Evolutionary conservation across 441 rosid genomes (phyloP).

Genomic region (Mallotus repandus): DNA sequence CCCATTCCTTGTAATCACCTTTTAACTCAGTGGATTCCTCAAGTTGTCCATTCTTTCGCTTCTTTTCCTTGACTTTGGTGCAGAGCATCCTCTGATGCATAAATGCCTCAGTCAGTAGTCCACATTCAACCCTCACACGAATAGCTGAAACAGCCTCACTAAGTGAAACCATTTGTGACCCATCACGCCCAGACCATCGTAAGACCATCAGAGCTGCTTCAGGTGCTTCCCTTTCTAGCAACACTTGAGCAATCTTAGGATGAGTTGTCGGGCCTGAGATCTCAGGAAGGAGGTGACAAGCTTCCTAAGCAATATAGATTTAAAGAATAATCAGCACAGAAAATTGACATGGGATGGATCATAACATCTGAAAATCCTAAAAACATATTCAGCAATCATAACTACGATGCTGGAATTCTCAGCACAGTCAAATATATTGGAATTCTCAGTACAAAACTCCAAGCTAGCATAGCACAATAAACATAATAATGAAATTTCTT

Average conservation of each 20-base stretch:
- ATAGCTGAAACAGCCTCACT: constrained; percentile 82
- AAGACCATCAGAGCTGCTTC: constrained; percentile 84
- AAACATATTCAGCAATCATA: not conserved
- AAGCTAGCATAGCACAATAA: not conserved
- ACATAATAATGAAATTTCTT: not conserved
- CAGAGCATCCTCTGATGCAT: constrained; percentile 77
- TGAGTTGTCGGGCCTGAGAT: constrained; percentile 74
- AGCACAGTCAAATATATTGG: not conserved
- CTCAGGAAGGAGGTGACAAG: constrained; percentile 83
- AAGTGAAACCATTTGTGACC: constrained; percentile 56
- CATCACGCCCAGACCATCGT: constrained; percentile 88
- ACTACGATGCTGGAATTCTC: not conserved
- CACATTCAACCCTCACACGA: constrained; percentile 87
- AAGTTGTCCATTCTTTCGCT: constrained; percentile 42
- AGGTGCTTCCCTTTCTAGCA: constrained; percentile 79
- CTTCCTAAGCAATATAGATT: constrained; percentile 57
- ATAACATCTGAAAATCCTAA: not conserved
- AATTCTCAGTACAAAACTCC: not conserved
- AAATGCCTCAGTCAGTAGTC: constrained; percentile 89
- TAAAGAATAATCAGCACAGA: constrained; percentile 29
- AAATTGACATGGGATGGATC: constrained; percentile 7
- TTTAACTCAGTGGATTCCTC: constrained; percentile 36
- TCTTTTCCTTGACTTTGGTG: constrained; percentile 61
- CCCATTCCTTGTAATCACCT: constrained; percentile 56
- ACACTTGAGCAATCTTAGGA: constrained; percentile 86